Evolutionary conservation across 768 basidiomycete species (phyloP).

Genomic region (Leccinum pellstonianum): DNA sequence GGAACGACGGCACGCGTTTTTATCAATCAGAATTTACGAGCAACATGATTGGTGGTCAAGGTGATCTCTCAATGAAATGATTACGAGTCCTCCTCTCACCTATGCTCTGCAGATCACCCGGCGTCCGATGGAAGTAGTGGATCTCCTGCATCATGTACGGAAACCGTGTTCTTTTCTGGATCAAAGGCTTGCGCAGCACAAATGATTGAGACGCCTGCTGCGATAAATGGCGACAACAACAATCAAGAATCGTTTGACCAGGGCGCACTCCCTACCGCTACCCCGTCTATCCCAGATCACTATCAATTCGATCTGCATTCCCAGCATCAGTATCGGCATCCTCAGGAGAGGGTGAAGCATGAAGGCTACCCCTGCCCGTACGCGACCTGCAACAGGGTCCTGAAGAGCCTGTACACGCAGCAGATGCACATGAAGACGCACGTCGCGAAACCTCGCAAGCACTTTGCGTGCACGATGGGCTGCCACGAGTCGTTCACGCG

Average conservation of each 20-base stretch:
- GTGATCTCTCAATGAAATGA: background rate
- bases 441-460: background rate
- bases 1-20: background rate
- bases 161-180: background rate
- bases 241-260: background rate
- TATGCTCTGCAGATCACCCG: background rate
- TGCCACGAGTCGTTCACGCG: constrained; percentile 4
- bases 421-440: constrained; percentile 3
- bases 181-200: background rate
- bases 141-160: background rate
- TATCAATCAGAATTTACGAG: background rate
- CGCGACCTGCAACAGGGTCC: background rate
- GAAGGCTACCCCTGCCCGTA: constrained; percentile 3
- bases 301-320: too few species aligned
- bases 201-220: too few species aligned
- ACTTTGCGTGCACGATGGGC: constrained; percentile 4
- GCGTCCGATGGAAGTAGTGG: background rate
- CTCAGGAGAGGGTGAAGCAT: background rate
- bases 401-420: constrained; percentile 2
- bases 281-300: background rate
- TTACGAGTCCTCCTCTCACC: background rate
- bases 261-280: background rate
- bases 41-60: background rate
- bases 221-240: background rate
- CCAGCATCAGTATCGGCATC: too few species aligned